phyloP scores from a whole-genome alignment of 2,329 filamentous ascomycete species.

The Talaromyces sp. region DNA sequence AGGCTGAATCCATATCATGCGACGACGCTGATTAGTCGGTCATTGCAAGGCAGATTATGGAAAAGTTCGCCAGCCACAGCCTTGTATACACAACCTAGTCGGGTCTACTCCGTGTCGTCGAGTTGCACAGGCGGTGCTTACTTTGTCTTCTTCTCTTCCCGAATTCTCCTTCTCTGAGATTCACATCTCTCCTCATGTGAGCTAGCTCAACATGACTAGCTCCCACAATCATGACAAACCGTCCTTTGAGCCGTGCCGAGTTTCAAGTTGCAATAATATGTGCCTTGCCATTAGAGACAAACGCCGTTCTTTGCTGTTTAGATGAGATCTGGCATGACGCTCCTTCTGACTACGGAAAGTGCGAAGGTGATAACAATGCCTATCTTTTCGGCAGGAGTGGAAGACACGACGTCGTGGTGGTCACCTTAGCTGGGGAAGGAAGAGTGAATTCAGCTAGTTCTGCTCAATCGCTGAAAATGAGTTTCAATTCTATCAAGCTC shows the following conservation, averaged over 20 bases:
- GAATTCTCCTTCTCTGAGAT: not conserved
- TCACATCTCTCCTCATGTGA: not conserved
- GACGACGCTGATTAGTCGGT: not conserved
- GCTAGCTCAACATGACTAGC: not conserved
- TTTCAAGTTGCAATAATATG: slow-evolving; percentile 41
- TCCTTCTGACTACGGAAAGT: slow-evolving; percentile 24
- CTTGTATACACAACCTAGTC: not conserved
- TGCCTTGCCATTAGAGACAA: slow-evolving; percentile 32
- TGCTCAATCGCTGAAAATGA: slow-evolving; percentile 30
- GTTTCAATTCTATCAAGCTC: slow-evolving; percentile 29
- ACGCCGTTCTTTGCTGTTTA: slow-evolving; percentile 28
- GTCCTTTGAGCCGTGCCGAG: slow-evolving; percentile 8
- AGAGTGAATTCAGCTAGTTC: slow-evolving; percentile 26
- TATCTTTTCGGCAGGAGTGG: slow-evolving; percentile 31
- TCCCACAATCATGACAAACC: not conserved
- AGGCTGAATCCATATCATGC: not conserved
- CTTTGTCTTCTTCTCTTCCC: not conserved
- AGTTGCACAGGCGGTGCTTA: not conserved
- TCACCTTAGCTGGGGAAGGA: slow-evolving; percentile 29
- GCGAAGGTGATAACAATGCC: slow-evolving; percentile 27
- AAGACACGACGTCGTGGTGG: slow-evolving; percentile 31
- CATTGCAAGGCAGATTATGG: not conserved
- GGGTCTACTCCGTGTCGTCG: too few species aligned
- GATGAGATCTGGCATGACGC: slow-evolving; percentile 31
- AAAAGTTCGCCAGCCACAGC: not conserved